Percentiles rank a stretch among this genome's conserved stretches.
phyloP scores from a whole-genome alignment of 2,329 filamentous ascomycete species.

The Alternaria brassicae region DNA sequence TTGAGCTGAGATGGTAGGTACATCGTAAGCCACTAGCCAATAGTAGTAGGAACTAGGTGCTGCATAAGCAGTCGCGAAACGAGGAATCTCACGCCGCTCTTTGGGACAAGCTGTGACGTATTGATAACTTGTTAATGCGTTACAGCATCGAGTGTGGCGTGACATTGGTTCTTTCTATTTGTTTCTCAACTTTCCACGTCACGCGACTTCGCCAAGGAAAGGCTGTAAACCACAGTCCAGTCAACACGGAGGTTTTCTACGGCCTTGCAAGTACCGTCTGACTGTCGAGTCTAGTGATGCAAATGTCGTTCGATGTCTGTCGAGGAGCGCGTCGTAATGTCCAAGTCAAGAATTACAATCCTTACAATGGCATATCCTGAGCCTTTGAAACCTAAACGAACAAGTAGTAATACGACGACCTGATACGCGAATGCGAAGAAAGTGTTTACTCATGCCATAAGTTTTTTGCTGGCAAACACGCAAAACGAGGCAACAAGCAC shows the following conservation, averaged over 20 bases:
- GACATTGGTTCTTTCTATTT: too few relatives aligned
- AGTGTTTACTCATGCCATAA: background rate
- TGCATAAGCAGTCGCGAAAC: slow-evolving; percentile 22
- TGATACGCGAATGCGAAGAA: background rate
- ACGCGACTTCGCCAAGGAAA: too few relatives aligned
- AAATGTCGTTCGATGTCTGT: too few relatives aligned
- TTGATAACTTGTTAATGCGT: background rate
- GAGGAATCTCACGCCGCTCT: slow-evolving; percentile 24
- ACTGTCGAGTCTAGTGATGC: too few relatives aligned
- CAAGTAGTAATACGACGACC: background rate
- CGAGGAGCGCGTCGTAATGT: too few relatives aligned
- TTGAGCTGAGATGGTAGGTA: slow-evolving; percentile 13
- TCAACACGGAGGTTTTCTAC: too few relatives aligned
- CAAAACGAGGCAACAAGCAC: background rate
- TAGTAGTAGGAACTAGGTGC: slow-evolving; percentile 6
- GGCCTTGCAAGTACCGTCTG: too few relatives aligned
- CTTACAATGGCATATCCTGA: too few relatives aligned
- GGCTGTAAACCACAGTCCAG: too few relatives aligned
- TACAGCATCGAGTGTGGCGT: background rate
- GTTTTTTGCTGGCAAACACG: background rate
- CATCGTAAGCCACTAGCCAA: slow-evolving; percentile 9
- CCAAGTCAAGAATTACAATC: too few relatives aligned
- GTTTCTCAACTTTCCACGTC: background rate
- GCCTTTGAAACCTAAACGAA: background rate
- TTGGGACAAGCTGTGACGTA: slow-evolving; percentile 1